Conservation (phyloP, 768 basidiomycete genomes). For the Xerocomus brunneocitrinus region DNA sequence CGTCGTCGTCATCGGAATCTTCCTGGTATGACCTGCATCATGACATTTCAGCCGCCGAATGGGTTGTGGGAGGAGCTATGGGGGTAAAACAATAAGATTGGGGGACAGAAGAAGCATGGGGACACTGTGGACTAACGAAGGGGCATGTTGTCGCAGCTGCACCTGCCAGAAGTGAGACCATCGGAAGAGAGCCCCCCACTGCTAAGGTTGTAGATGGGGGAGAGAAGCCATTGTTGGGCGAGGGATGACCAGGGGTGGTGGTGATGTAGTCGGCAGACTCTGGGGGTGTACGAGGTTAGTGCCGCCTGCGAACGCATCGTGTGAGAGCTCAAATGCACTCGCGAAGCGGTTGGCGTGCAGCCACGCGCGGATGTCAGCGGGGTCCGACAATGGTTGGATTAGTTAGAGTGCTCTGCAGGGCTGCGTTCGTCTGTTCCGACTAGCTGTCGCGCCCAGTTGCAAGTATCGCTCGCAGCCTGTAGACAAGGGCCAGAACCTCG, state of each 20-base stretch:
- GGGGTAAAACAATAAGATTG: conserved; percentile 80
- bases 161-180: conserved; percentile 55
- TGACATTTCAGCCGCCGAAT: conserved; percentile 50
- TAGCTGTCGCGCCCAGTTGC: too few species aligned
- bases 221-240: conserved; percentile 60
- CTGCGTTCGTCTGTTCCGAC: too few species aligned
- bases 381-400: too few species aligned
- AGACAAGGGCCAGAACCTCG: too few species aligned
- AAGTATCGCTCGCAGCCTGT: too few species aligned
- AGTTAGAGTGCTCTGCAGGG: too few species aligned
- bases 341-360: too few species aligned
- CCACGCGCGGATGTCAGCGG: too few species aligned
- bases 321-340: too few species aligned
- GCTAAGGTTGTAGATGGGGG: conserved; percentile 67
- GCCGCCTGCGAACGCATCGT: too few species aligned
- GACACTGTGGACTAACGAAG: conserved; percentile 42
- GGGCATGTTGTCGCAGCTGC: conserved; percentile 65
- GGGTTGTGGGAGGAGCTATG: conserved; percentile 47
- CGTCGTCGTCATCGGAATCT: conserved; percentile 68
- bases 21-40: conserved; percentile 51
- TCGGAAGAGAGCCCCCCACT: conserved; percentile 74
- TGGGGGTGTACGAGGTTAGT: conserved; percentile 41
- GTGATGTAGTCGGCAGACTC: conserved; percentile 48
- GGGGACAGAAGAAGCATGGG: conserved; percentile 55
- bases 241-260: conserved; percentile 53